Base-by-base conservation (phyloP, 2,329 filamentous ascomycete genomes). In the Penicillium sp. region DNA sequence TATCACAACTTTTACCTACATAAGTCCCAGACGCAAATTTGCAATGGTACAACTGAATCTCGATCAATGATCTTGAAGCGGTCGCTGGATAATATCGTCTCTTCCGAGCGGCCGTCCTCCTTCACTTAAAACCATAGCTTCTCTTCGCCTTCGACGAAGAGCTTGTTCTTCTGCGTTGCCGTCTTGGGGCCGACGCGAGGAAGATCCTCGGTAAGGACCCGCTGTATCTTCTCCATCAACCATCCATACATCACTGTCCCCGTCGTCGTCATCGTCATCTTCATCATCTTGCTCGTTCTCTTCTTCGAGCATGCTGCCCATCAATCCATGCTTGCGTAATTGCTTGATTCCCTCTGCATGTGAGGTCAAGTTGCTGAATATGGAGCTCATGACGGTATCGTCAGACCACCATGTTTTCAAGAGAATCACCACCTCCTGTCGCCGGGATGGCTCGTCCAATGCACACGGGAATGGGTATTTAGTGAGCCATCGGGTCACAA, bases 91-190 rank as follows among this genome's bases (percentile, higher is more conserved):
- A 33, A 96, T 95, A 69, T 96, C 89, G 43, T 85, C 85, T 59
- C 85, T 83, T 4, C 83, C 85, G 43, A 96, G 72, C 1, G 89
- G 88, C 29, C 87, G 82, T 22, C 85, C 90, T n/a, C 90, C 89
- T 67, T 96, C 91, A 66, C 92, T 93, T 54, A 96, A 78, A 20
- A 97, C 92, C 84, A 97, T 92, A 4, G 91, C 92, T 76, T 96
- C 91, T 62, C 92, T 82, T 67, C 93, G 83, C 48, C 90, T 82
- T 61, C 92, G 82, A 56, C 91, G 80, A 57, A 92, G 79, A 51
- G 88, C 83, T 66, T 89, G 86, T 70, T 93, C 89, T 58, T 73
- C 72, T 5, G 65, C 58, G 45, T 63, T 75, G 31, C 68, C 68
- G 51, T 72, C 69, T 23, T 64, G 70, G 11, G 66, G 53, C 60